Base-by-base conservation (phyloP, 2,329 filamentous ascomycete genomes). In the Sphaerulina musiva region DNA sequence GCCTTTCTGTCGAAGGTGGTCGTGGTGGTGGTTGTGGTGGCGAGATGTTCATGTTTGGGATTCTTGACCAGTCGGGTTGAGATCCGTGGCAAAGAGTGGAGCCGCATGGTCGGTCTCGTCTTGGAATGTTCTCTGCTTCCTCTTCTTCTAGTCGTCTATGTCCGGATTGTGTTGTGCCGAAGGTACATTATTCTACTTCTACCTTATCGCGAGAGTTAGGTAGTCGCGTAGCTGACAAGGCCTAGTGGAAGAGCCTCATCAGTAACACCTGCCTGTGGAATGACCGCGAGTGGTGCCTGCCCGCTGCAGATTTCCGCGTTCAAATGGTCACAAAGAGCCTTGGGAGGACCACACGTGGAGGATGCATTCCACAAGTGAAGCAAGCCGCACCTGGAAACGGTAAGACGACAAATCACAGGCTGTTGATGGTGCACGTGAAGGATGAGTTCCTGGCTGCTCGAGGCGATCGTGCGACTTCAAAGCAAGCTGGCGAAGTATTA, bases 311-410 rank as follows among this genome's bases (percentile, higher is more conserved):
- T 29, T 44, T 11, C 41, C 14, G 41, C 41, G 20, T 44, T n/a
- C 34, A 36, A n/a, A 10, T n/a, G 40, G 29, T 17, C 17, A 46
- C 50, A 53, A 53, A 42, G 50, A 44, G 23, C 26, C 26, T 26
- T 12, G 34, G 44, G 23, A 43, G 44, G 20, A 17, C 40, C 20
- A 41, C 41, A 26, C 50, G 50, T 42, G 36, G 23, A 44, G 20
- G 10, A 36, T 29, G 36, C 43, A 48, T 52, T 46, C 43, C 43
- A 34, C 23, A 31, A 6, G 11, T 17, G 44, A 11, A 34, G 23
- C 23, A 26, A 26, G 26, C 26, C 26, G 26, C 44, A 8, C 29
- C 4, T 46, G 44, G 20, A 14, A 46, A 46, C 44, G 44, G 17
- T 6, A 4, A 42, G 40, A 42, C 3, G 9, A 17, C 14, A 17